Evolutionary conservation across 768 basidiomycete species (phyloP).

Genomic region (Auricularia sp.): DNA sequence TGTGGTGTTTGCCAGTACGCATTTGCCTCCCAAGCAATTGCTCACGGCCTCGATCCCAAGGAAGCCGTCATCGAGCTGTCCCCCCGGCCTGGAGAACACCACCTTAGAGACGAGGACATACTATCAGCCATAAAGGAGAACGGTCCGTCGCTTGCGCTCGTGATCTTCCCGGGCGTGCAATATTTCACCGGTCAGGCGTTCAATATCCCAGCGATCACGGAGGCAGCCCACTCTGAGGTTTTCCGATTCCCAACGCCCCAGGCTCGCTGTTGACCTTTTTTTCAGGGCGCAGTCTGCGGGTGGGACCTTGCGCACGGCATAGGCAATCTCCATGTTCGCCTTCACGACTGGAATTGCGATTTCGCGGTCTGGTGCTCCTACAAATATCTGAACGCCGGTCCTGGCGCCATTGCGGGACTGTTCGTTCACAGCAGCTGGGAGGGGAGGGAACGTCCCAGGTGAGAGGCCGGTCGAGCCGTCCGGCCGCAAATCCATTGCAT

Average conservation of each 20-base stretch:
- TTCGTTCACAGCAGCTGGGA: slow-evolving; percentile 83
- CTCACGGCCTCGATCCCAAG: slow-evolving; percentile 68
- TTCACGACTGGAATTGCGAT: slow-evolving; percentile 92
- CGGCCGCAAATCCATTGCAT: background rate
- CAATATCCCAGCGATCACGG: slow-evolving; percentile 75
- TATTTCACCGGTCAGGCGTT: slow-evolving; percentile 97
- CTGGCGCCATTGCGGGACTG: slow-evolving; percentile 93
- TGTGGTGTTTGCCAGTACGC: slow-evolving; percentile 58
- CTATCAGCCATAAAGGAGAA: slow-evolving; percentile 60
- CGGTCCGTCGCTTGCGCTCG: slow-evolving; percentile 72
- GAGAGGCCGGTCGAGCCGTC: slow-evolving; percentile 18
- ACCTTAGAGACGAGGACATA: slow-evolving; percentile 83
- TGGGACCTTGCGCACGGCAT: slow-evolving; percentile 95
- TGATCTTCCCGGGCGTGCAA: slow-evolving; percentile 88
- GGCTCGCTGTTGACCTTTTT: slow-evolving; percentile 7
- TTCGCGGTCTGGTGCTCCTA: slow-evolving; percentile 99
- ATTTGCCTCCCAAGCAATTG: slow-evolving; percentile 78
- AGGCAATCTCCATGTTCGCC: slow-evolving; percentile 80
- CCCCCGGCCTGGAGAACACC: slow-evolving; percentile 77
- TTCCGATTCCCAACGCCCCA: background rate
- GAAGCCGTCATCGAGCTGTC: slow-evolving; percentile 66
- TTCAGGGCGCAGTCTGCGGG: slow-evolving; percentile 86
- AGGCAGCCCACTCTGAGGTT: slow-evolving; percentile 76
- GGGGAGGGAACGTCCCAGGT: slow-evolving; percentile 52
- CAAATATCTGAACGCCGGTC: slow-evolving; percentile 94